Percentiles rank a stretch among this genome's conserved stretches.
Conservation (phyloP, 225 moss, liverwort and hornwort genomes). For the Climacium dendroides region DNA sequence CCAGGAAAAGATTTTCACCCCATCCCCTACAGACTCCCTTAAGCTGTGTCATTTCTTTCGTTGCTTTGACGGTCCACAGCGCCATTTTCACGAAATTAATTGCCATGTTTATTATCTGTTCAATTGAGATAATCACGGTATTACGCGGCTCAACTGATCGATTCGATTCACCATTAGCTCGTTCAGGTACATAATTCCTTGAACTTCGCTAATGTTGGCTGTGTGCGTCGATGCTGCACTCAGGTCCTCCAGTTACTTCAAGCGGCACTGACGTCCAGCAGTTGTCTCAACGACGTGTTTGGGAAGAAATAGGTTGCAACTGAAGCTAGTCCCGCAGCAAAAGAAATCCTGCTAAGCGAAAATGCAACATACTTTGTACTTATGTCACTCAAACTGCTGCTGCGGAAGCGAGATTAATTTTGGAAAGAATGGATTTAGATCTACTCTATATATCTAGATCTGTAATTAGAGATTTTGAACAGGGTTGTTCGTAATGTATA, state of each 20-base stretch:
- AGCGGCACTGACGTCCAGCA: not conserved
- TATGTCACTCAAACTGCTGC: not conserved
- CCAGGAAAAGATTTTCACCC: too few relatives aligned
- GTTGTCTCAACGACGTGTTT: not conserved
- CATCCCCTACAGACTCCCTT: not conserved
- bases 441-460: not conserved
- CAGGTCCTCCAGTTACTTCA: constrained; percentile 2
- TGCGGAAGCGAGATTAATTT: not conserved
- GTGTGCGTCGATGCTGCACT: not conserved
- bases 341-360: not conserved
- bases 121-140: not conserved
- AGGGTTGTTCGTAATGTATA: not conserved
- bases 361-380: not conserved
- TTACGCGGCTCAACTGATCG: not conserved
- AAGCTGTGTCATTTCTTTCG: too few relatives aligned
- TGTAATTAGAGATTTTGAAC: not conserved
- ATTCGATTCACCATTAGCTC: not conserved
- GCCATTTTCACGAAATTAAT: not conserved
- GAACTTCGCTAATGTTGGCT: not conserved
- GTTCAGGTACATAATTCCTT: not conserved
- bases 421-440: not conserved
- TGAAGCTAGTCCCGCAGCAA: not conserved
- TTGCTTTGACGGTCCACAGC: not conserved
- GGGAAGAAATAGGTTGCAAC: not conserved
- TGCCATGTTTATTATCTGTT: not conserved